Percentiles rank a stretch among this genome's conserved stretches.
Conservation (phyloP, 1,284 basidiomycete species). For the Rhizopogon parksii region DNA sequence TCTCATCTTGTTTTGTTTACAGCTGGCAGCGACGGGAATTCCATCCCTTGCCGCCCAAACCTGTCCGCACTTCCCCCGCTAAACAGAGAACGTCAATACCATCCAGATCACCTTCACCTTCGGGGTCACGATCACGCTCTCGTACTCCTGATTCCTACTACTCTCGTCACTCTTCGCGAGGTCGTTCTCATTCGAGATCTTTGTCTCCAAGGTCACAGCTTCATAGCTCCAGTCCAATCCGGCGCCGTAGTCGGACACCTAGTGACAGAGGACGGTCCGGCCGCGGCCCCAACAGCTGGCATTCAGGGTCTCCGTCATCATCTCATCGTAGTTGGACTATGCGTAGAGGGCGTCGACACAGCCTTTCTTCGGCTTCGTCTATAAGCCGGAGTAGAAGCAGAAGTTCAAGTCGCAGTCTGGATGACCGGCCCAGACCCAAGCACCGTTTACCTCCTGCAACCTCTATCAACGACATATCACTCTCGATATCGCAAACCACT, state of each 20-base stretch:
- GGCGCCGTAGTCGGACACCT: slow-evolving; percentile 31
- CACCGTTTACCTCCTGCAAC: slow-evolving; percentile 57
- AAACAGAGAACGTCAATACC: slow-evolving; percentile 26
- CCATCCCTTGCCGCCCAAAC: slow-evolving; percentile 31
- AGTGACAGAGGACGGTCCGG: slow-evolving; percentile 19
- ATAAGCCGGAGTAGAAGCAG: slow-evolving; percentile 46
- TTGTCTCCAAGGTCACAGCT: slow-evolving; percentile 49
- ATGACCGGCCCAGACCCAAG: slow-evolving; percentile 42
- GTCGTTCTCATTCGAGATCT: slow-evolving; percentile 57
- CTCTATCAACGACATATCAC: slow-evolving; percentile 34
- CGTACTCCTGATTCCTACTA: slow-evolving; percentile 58
- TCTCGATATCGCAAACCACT: slow-evolving; percentile 29
- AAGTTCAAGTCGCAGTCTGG: slow-evolving; percentile 48
- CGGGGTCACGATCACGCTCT: slow-evolving; percentile 49
- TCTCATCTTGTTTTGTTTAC: slow-evolving; percentile 7
- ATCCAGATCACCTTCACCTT: slow-evolving; percentile 23
- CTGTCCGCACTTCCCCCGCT: slow-evolving; percentile 23
- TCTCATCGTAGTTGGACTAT: slow-evolving; percentile 29
- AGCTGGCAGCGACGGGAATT: slow-evolving; percentile 50
- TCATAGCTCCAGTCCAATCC: slow-evolving; percentile 40
- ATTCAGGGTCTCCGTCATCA: slow-evolving; percentile 33
- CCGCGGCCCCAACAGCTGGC: slow-evolving; percentile 5
- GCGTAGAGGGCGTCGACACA: slow-evolving; percentile 29
- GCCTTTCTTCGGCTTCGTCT: slow-evolving; percentile 39
- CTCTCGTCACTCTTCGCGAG: slow-evolving; percentile 58